These are phyloP conservation scores for Rhododendron mucronatum DNA, from an alignment of 148 eudicot genomes.

Conservation along the genomic window DNA sequence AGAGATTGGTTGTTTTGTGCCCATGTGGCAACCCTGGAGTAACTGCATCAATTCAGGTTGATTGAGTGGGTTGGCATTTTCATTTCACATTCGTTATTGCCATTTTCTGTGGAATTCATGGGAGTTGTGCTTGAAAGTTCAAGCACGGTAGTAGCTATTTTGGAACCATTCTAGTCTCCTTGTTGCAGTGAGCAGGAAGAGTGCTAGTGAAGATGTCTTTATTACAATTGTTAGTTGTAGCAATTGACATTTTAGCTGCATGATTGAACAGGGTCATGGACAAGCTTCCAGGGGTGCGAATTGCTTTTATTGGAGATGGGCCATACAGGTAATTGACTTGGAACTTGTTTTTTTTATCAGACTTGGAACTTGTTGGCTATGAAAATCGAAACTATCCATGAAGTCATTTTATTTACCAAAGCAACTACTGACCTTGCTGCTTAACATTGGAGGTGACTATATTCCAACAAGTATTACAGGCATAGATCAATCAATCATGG, in stretches of 20 bases:
- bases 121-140: not conserved
- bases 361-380: not conserved
- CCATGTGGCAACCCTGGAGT: not conserved
- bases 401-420: not conserved
- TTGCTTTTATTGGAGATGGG: constrained; percentile 92
- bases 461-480: not conserved
- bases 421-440: not conserved
- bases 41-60: not conserved
- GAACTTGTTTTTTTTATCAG: not conserved
- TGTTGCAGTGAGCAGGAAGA: not conserved
- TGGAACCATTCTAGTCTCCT: not conserved
- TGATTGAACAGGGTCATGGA: constrained; percentile 79
- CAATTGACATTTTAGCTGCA: not conserved
- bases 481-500: constrained; percentile 6
- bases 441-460: not conserved
- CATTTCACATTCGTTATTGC: not conserved
- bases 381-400: not conserved
- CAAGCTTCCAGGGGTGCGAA: constrained; percentile 71
- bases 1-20: not conserved
- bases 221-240: not conserved
- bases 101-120: not conserved
- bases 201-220: constrained; percentile 6
- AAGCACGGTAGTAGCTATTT: not conserved
- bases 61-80: not conserved
- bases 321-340: constrained; percentile 60